Base-by-base conservation (phyloP, 1,284 basidiomycete species). In the Ceratorhiza oryzae-sativae region DNA sequence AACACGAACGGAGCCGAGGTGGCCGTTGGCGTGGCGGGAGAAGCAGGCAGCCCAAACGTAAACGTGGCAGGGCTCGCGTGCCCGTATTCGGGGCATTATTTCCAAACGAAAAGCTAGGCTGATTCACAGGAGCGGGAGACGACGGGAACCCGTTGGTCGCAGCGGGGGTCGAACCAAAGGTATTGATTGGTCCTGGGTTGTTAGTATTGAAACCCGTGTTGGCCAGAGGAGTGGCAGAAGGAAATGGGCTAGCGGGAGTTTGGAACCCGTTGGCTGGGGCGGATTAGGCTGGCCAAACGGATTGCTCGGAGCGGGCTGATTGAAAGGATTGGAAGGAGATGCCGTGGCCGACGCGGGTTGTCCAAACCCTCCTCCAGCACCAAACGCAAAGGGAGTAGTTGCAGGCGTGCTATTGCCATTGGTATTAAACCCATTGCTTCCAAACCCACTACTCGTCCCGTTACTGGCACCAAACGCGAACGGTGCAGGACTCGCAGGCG, bases 201-300 rank as follows among this genome's bases (percentile, higher is more conserved):
- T 34, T 39, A 23, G 63, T 42, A 39, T 55, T 55, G 51, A 53
- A 55, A 30, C 48, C 49, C 18, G 51, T 25, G 34, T 39, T 53
- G 46, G 55, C 8, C 15, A 36, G 32, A 2, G 63, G 63, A 4
- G 63, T 55, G 25, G 63, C 49, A 45, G 49, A 32, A 45, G 63
- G 63, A 51, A 67, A 67, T 4, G 63, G 63, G 20, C 63, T 67
- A 15, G 63, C 63, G 30, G 63, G 63, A 13, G 63, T 67, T 4
- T 46, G 25, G 63, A 67, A 67, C 32, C 49, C 49, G 25, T 67
- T 67, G 23, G 49, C 55, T 12, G 63, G 30, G 12, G 49, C 36
- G 51, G 63, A 32, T 53, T 67, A 34, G 63, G 63, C 49, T 67
- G 63, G 2, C 63, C 63, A 45, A 67, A 67, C 13, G 63, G 63